Percentiles rank a stretch among this genome's conserved stretches.
phyloP scores from a whole-genome alignment of 768 basidiomycete genomes.

The Lenzites betulinus region DNA sequence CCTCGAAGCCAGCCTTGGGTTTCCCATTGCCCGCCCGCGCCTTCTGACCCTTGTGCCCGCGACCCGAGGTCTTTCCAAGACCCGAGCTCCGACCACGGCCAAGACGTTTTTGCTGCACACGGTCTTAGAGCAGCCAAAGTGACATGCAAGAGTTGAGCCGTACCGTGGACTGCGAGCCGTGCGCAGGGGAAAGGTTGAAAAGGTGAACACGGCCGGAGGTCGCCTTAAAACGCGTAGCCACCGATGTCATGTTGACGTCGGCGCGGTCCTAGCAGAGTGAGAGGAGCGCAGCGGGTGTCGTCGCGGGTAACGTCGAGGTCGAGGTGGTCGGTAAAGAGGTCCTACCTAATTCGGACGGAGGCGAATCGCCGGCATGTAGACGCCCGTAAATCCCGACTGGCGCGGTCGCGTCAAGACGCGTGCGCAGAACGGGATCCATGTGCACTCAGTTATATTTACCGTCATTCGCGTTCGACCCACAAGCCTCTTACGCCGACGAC shows the following conservation, averaged over 20 bases:
- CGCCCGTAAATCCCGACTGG: background rate
- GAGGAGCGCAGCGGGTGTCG: background rate
- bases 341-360: background rate
- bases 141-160: slow-evolving; percentile 22
- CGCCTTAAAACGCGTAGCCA: slow-evolving; percentile 33
- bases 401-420: background rate
- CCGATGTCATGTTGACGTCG: slow-evolving; percentile 37
- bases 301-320: background rate
- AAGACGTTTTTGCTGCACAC: slow-evolving; percentile 82
- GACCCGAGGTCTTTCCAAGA: slow-evolving; percentile 88
- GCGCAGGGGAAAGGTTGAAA: slow-evolving; percentile 74
- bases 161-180: slow-evolving; percentile 69
- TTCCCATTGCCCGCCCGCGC: slow-evolving; percentile 88
- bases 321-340: slow-evolving; percentile 12
- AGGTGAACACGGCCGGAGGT: slow-evolving; percentile 54
- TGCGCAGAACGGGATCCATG: slow-evolving; percentile 1
- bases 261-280: background rate
- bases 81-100: slow-evolving; percentile 93
- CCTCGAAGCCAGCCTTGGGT: slow-evolving; percentile 84
- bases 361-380: background rate
- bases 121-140: background rate
- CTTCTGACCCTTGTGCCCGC: slow-evolving; percentile 96
- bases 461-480: background rate
- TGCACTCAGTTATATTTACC: background rate
- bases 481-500: background rate